These are phyloP conservation scores for Gossypium aridum DNA, from an alignment of 441 rosid species.

Conservation along the genomic window DNA sequence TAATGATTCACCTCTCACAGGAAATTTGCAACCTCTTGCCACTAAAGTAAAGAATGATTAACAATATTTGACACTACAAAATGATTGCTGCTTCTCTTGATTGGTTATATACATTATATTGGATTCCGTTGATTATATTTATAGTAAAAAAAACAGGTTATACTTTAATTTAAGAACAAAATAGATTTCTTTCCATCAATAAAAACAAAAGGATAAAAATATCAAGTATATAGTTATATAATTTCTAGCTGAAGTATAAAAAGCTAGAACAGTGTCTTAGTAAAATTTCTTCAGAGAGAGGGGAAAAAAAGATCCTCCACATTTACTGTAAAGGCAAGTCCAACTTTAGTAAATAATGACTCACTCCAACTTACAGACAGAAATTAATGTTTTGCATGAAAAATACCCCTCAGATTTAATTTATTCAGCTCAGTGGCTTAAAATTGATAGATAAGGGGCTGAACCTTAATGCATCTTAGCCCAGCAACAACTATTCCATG, in stretches of 20 bases:
- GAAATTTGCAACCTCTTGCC: background rate
- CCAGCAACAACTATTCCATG: conserved; percentile 86
- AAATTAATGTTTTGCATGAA: background rate
- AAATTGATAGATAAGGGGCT: conserved; percentile 10
- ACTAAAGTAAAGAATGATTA: background rate
- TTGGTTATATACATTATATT: background rate
- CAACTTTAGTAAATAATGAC: background rate
- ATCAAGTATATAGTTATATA: background rate
- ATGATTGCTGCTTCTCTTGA: background rate
- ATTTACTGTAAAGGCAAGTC: background rate
- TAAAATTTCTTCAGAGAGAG: background rate
- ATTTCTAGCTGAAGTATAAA: background rate
- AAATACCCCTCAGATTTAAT: background rate
- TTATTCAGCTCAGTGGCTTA: background rate
- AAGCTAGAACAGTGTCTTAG: background rate
- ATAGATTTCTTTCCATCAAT: background rate
- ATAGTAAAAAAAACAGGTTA: background rate
- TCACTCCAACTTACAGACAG: background rate
- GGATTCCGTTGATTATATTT: background rate
- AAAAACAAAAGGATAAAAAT: background rate
- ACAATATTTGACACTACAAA: background rate
- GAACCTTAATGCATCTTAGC: conserved; percentile 79
- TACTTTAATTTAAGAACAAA: background rate
- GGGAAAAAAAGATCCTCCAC: background rate
- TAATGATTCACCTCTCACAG: background rate